Base-by-base conservation (phyloP, 192 early-diverging fungal genomes). In the Backusella liffmaniae region DNA sequence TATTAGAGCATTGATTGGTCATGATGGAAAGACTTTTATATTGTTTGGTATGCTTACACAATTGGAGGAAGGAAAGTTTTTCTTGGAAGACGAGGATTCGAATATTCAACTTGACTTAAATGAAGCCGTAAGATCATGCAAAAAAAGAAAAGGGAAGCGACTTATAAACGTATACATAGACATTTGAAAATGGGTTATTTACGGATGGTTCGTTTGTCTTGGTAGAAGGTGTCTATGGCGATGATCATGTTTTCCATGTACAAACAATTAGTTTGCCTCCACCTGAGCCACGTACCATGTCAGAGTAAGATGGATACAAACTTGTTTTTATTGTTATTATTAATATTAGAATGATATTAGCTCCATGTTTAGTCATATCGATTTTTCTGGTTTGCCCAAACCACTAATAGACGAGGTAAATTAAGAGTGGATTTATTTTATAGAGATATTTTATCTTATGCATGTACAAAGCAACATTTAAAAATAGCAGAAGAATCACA, bases 31-130 rank as follows among this genome's bases (percentile, higher is more conserved):
- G 73, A 76, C 79, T 39, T 95, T 92, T 74, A 66, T 96, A 29
- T 80, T 96, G 46, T 91, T 96, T 81, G 96, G 96, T 3, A 95
- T 98, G 95, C 84, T 98, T 39, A 89, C 95, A 26, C 89, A 90
- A 80, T 85, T 94, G 46, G 86, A 92, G 56, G 93, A 94, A 73
- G 94, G 94, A 3, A 93, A 90, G 67, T 85, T 92, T 66, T 92
- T 89, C 84, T 82, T 98, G 34, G 96, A 98, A 84, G 96, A 98
- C 80, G 86, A 88, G 39, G 92, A 93, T 46, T 89, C 86, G 6
- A 86, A 88, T 35, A 91, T 98, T 53, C 90, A 94, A 80, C 83
- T 98, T 30, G 90, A 94, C 67, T 78, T 96, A 51, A 72, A 82
- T 23, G 72, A 78, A 10, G 84, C 87, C 79, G 90, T 90, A 84